These are phyloP conservation scores for Colletotrichum musicola DNA, from an alignment of 2,329 filamentous ascomycete species.

Conservation along the genomic window DNA sequence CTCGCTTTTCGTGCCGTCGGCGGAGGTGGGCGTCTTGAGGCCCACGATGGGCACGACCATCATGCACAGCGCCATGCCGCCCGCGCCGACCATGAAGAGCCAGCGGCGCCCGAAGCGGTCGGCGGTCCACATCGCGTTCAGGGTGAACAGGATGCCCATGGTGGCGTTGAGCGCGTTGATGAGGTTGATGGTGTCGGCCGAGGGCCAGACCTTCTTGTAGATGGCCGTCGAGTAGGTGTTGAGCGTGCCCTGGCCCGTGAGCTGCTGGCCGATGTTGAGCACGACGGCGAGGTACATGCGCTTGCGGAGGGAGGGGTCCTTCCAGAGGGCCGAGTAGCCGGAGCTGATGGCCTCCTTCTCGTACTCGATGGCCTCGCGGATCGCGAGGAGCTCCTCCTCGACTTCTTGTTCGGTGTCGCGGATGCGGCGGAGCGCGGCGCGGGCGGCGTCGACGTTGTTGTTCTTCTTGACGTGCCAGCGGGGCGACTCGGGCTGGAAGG, in stretches of 20 bases:
- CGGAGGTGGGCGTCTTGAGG: slow-evolving; percentile 64
- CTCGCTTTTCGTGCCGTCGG: slow-evolving; percentile 66
- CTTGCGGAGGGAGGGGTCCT: slow-evolving; percentile 76
- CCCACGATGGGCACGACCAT: slow-evolving; percentile 67
- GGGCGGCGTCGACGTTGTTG: slow-evolving; percentile 71
- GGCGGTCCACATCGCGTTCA: slow-evolving; percentile 80
- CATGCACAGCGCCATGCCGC: slow-evolving; percentile 80
- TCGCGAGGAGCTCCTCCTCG: slow-evolving; percentile 73
- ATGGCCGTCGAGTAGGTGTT: slow-evolving; percentile 81
- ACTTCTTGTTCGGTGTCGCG: slow-evolving; percentile 75
- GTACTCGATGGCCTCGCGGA: slow-evolving; percentile 77
- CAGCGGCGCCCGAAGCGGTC: slow-evolving; percentile 79
- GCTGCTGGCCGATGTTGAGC: slow-evolving; percentile 78
- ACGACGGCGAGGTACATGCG: slow-evolving; percentile 74
- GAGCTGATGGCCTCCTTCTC: slow-evolving; percentile 76
- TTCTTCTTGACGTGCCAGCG: slow-evolving; percentile 76
- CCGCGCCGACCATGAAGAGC: slow-evolving; percentile 75
- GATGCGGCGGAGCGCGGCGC: slow-evolving; percentile 68
- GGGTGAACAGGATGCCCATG: slow-evolving; percentile 78
- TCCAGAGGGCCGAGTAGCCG: slow-evolving; percentile 76
- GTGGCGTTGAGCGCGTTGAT: slow-evolving; percentile 83
- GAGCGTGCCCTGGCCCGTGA: slow-evolving; percentile 79
- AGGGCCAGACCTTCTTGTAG: slow-evolving; percentile 77
- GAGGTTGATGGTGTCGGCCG: slow-evolving; percentile 71
- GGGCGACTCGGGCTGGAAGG: slow-evolving; percentile 76